Evolutionary conservation across 2,329 filamentous ascomycete species (phyloP).

Genomic region (Acrocalymma vagum): DNA sequence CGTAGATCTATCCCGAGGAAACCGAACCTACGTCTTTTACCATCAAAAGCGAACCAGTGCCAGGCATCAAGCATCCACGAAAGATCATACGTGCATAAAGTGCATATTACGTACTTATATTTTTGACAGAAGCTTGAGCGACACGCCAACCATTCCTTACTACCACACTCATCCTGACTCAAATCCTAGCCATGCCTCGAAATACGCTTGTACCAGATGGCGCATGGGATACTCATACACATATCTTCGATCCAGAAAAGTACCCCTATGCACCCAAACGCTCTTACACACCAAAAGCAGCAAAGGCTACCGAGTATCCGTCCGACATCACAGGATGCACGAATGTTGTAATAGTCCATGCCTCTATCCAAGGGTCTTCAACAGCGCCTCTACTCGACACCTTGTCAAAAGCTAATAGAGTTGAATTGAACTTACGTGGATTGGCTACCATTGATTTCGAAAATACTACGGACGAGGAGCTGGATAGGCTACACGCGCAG

Average conservation of each 20-base stretch:
- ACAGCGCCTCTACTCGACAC: conserved; percentile 24
- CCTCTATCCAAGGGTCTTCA: conserved; percentile 30
- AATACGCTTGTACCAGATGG: not conserved
- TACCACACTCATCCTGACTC: no score
- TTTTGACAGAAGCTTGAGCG: no score
- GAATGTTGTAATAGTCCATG: conserved; percentile 31
- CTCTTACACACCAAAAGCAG: conserved; percentile 30
- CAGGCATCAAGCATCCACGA: no score
- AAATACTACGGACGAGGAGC: conserved; percentile 23
- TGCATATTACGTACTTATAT: no score
- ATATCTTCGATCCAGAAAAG: conserved; percentile 1
- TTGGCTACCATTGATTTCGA: conserved; percentile 16
- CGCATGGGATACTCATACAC: conserved; percentile 1
- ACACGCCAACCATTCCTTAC: no score
- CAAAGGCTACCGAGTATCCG: conserved; percentile 26
- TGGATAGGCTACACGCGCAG: conserved; percentile 26
- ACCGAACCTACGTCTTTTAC: no score
- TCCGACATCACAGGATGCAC: conserved; percentile 20
- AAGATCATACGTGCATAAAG: no score
- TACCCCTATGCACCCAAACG: conserved; percentile 10
- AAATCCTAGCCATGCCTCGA: no score
- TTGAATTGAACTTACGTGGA: conserved; percentile 7
- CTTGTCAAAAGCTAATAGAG: conserved; percentile 10
- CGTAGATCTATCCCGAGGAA: no score
- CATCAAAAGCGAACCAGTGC: no score